Evolutionary conservation across 208 protist species (phyloP), one percentile per base, ranked within the genome.

Genomic region (Acanthamoeba culbertsoni): DNA sequence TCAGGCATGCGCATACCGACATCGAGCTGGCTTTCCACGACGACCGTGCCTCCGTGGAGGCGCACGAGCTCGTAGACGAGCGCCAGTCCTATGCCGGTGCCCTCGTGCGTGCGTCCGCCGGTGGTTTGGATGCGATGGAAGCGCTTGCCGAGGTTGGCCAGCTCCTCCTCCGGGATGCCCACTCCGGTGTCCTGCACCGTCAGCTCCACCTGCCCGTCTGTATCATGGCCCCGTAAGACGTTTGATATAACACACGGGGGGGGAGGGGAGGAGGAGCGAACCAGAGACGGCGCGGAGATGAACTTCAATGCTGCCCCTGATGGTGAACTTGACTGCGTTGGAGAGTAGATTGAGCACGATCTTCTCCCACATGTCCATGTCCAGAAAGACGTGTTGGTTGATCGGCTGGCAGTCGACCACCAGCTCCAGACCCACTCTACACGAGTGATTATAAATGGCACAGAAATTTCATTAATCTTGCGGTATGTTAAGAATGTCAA

Each of bases 261-360:
- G 33, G n/a, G n/a, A 23, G 35, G 28, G 26, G 33, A 33, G 33
- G 1, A n/a, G 33, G 59, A 59, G 35, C 6, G 26, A 40, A 82
- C 71, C 71, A 8, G 71, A 46, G 3, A 31, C 33, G 35, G 33
- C 26, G 33, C 71, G 23, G n/a, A 82, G 71, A n/a, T 23, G 26
- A 12, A 82, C 71, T 82, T 82, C 35, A 31, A 82, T 82, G 33
- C 40, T 20, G 48, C 94, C 94, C 0, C 23, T 23, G 23, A 94
- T 71, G n/a, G 94, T 95, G n/a, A 95, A 95, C 75, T 95, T 95
- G 63, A 95, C 90, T 14, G 94, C 94, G 53, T 95, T 95, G 0
- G 93, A 95, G 8, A 95, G 46, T 26, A 95, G 91, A 91, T 95
- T 95, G 37, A 86, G 82, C 12, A 93, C 90, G 23, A 93, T 93